Base-by-base conservation (phyloP, 805 yeast genomes). In the Priceomyces fermenticarens region DNA sequence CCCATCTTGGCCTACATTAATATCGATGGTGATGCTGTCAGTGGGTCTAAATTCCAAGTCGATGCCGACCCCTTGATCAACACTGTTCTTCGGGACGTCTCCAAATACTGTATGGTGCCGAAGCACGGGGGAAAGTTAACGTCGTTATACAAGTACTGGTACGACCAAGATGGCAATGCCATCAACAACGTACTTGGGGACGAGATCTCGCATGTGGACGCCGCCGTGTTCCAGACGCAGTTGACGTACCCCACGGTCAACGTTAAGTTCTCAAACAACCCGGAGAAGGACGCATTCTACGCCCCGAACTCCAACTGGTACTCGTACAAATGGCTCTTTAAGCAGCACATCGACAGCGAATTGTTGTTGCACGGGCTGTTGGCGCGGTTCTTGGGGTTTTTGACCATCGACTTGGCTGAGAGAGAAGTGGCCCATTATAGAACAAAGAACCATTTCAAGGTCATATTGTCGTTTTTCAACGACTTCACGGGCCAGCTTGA, bases 1-100 rank as follows among this genome's bases (percentile, higher is more conserved):
- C 63, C 68, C 1, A 46, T 65, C 3, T 36, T 67, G 10, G 59
- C 64, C 2, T 70, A 64, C 46, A 64, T 70, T 31, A 63, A 70
- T 42, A 57, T 70, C 29, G 74, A 70, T 39, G 57, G 58, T 4
- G 71, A 65, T 49, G 62, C 63, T 12, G 59, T 70, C 3, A 60
- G 61, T 6, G 75, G 75, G 0, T 55, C 63, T 33, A 56, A 58
- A 30, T 62, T 70, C 32, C 39, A 47, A 7, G 67, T 68, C 7
- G 67, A 61, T 33, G 44, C 66, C 5, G 63, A 56, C 42, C 70
- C 73, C 0, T 42, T 64, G n/a, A 58, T 69, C 40, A 60, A 63
- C 45, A 61, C 63, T 20, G 29, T 69, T 3, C 40, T 68, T 31
- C 43, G 43, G 16, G 47, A 49, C 11, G 58, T 62, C 0, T 58